Percentiles rank a stretch among this genome's conserved stretches.
These are phyloP conservation scores for Takashimella koratensis DNA, from an alignment of 1,284 basidiomycete species.

Conservation along the genomic window DNA sequence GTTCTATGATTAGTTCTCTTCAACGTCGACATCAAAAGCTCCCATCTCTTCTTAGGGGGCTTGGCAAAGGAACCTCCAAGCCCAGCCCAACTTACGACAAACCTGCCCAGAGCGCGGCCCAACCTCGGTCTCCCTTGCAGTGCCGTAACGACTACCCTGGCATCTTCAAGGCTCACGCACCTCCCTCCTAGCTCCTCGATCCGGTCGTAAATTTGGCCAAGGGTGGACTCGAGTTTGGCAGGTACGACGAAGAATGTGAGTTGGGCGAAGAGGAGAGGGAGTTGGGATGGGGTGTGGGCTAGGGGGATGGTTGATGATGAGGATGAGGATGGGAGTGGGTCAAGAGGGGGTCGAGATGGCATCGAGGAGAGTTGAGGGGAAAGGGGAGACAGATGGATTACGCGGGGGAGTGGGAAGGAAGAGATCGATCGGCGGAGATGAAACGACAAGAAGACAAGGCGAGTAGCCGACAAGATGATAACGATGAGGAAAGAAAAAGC, in stretches of 20 bases:
- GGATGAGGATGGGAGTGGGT: neutral
- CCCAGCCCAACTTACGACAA: conserved; percentile 2
- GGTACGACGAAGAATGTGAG: conserved; percentile 41
- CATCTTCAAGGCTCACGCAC: conserved; percentile 21
- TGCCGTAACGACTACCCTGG: conserved; percentile 34
- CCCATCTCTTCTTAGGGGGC: too few relatives aligned
- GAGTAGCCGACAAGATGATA: too few relatives aligned
- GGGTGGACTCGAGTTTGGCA: conserved; percentile 35
- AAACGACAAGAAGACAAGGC: too few relatives aligned
- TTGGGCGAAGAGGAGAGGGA: conserved; percentile 38
- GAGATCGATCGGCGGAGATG: too few relatives aligned
- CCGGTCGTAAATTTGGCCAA: conserved; percentile 12
- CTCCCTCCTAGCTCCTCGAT: conserved; percentile 44
- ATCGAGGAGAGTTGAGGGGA: too few relatives aligned
- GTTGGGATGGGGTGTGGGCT: neutral
- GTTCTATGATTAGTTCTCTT: too few relatives aligned
- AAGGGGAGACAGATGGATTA: too few relatives aligned
- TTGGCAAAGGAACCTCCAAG: too few relatives aligned
- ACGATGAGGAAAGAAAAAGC: too few relatives aligned
- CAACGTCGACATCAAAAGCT: too few relatives aligned
- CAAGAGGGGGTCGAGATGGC: neutral
- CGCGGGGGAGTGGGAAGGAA: too few relatives aligned
- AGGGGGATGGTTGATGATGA: neutral
- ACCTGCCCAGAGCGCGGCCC: conserved; percentile 20
- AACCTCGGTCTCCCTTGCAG: conserved; percentile 40